phyloP scores from a whole-genome alignment of 2,329 filamentous ascomycete species.

The Chaetomiaceae sp. region DNA sequence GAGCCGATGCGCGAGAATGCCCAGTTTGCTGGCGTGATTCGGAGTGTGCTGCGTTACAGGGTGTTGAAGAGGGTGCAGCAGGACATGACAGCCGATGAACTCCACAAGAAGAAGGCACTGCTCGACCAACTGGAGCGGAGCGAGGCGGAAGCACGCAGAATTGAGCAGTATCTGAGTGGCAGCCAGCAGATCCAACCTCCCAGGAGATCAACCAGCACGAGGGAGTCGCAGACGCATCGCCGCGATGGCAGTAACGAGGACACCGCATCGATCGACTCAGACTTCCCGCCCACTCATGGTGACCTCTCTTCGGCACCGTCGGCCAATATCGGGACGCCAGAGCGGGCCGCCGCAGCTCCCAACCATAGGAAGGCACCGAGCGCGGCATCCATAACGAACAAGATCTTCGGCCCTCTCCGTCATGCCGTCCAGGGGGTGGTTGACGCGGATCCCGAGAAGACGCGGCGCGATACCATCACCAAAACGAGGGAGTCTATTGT shows the following conservation, averaged over 20 bases:
- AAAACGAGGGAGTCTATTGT: slow-evolving; percentile 87
- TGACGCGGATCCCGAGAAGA: slow-evolving; percentile 91
- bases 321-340: slow-evolving; percentile 66
- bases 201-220: slow-evolving; percentile 60
- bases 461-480: slow-evolving; percentile 85
- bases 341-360: slow-evolving; percentile 46
- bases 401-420: slow-evolving; percentile 91
- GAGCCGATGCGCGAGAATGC: slow-evolving; percentile 98
- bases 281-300: slow-evolving; percentile 86
- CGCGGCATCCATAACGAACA: slow-evolving; percentile 85
- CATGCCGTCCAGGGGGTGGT: slow-evolving; percentile 96
- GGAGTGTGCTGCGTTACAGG: slow-evolving; percentile 80
- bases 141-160: slow-evolving; percentile 85
- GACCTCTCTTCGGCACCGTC: slow-evolving; percentile 66
- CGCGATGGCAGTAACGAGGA: slow-evolving; percentile 64
- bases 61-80: slow-evolving; percentile 94
- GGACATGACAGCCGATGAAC: slow-evolving; percentile 92
- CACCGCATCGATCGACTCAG: slow-evolving; percentile 87
- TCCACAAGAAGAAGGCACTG: slow-evolving; percentile 77
- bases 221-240: slow-evolving; percentile 48
- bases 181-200: slow-evolving; percentile 62
- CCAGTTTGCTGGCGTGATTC: slow-evolving; percentile 92
- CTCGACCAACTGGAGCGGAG: slow-evolving; percentile 89
- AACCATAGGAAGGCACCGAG: slow-evolving; percentile 76
- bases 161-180: slow-evolving; percentile 84